These are phyloP conservation scores for Aspergillus sp. DNA, from an alignment of 2,329 filamentous ascomycete genomes.

Conservation along the genomic window DNA sequence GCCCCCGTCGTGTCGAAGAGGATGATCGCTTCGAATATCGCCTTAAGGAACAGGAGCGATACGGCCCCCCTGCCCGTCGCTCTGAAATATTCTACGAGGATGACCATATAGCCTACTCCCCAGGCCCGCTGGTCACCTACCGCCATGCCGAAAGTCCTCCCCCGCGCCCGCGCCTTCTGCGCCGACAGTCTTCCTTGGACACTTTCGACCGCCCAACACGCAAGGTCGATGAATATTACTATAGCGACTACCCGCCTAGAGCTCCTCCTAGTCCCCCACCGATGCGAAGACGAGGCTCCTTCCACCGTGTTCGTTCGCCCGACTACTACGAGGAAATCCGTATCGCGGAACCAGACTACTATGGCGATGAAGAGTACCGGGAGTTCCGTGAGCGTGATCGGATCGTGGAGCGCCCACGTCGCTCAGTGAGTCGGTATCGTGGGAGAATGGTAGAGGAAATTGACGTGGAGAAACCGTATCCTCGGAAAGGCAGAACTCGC, in stretches of 20 bases:
- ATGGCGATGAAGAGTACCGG: slow-evolving; percentile 72
- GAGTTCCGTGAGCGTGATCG: slow-evolving; percentile 64
- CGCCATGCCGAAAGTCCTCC: slow-evolving; percentile 57
- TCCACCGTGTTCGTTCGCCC: slow-evolving; percentile 60
- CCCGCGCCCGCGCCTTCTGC: slow-evolving; percentile 67
- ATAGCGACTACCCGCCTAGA: slow-evolving; percentile 46
- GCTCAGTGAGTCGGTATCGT: slow-evolving; percentile 43
- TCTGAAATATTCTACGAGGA: slow-evolving; percentile 44
- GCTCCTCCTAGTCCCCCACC: slow-evolving; percentile 63
- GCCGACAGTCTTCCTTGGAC: slow-evolving; percentile 85
- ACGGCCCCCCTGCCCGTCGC: slow-evolving; percentile 45
- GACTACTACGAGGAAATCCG: slow-evolving; percentile 67
- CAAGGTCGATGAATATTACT: slow-evolving; percentile 47
- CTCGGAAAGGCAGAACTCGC: slow-evolving; percentile 84
- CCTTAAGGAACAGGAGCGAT: slow-evolving; percentile 44
- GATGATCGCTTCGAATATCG: slow-evolving; percentile 45
- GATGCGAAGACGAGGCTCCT: slow-evolving; percentile 42
- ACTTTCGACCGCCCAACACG: slow-evolving; percentile 77
- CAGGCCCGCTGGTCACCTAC: slow-evolving; percentile 58
- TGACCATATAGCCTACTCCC: slow-evolving; percentile 43
- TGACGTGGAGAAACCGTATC: slow-evolving; percentile 55
- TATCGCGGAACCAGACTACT: slow-evolving; percentile 66
- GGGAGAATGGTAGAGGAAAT: slow-evolving; percentile 34
- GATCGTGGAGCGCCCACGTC: slow-evolving; percentile 50
- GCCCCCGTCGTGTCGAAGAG: slow-evolving; percentile 36